Evolutionary conservation across 2,329 filamentous ascomycete species (phyloP).

Genomic region (Botrytis squamosa): DNA sequence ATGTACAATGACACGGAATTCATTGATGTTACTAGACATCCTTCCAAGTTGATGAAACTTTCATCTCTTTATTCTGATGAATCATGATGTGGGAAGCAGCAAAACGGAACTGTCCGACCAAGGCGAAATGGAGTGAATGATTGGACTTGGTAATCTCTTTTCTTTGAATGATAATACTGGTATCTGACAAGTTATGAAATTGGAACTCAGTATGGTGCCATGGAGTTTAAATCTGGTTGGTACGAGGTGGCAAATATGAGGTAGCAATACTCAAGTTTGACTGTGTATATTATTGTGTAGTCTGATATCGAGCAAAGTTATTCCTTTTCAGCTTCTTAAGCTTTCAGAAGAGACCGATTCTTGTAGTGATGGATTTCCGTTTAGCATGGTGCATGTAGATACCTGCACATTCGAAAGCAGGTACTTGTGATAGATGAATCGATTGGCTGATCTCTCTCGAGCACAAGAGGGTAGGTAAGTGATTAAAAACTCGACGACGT

Average conservation of each 20-base stretch:
- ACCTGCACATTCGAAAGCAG: neutral
- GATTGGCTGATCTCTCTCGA: neutral
- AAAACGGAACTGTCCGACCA: neutral
- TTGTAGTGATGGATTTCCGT: neutral
- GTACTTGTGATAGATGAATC: neutral
- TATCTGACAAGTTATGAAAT: neutral
- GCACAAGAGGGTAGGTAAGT: neutral
- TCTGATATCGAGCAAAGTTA: neutral
- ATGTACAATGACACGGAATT: neutral
- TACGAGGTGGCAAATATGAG: conserved; percentile 2
- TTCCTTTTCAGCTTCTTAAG: neutral
- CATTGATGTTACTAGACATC: neutral
- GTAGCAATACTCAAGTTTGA: conserved; percentile 7
- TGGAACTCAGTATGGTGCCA: neutral
- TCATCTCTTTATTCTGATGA: neutral
- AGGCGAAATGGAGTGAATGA: neutral
- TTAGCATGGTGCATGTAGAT: neutral
- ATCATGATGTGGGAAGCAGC: neutral
- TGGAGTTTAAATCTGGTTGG: neutral
- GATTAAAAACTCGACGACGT: neutral
- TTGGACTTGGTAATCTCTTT: neutral
- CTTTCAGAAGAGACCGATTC: neutral
- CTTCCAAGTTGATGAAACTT: neutral
- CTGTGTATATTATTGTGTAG: conserved; percentile 22
- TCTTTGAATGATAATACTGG: neutral